Base-by-base conservation (phyloP, 108 stramenopile species). In the Chaetoceros tenuissimus region DNA sequence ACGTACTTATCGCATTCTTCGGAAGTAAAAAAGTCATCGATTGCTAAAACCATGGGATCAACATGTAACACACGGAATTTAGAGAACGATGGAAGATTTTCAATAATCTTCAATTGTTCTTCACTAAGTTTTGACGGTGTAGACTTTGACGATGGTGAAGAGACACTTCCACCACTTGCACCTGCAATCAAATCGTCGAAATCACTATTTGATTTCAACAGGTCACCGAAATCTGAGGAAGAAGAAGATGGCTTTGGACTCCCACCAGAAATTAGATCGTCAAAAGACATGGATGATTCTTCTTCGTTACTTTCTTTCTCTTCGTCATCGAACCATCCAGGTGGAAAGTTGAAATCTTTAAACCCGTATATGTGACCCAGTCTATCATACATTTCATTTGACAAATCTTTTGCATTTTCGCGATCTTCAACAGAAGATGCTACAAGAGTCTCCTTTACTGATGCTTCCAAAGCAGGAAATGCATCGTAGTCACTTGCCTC, bases 291-390 rank as follows among this genome's bases (percentile, higher is more conserved):
- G 5, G 40, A 28, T 16, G 44, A 45, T 25, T 51, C 54, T 13
- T n/a, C 60, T 19, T 47, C 29, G 21, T 52, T 21, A 1, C 54
- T 56, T 13, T 59, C 57, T 29, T 28, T 43, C 0, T 31, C 26
- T 21, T 24, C 53, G 53, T 55, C 55, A 29, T 51, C 22, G 53
- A 47, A 21, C 8, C 21, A 48, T n/a, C 24, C 2, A 27, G 31
- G 29, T 53, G 48, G 75, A 60, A 77, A 84, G 52, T 91, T 91
- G 70, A 91, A 91, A 48, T 75, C 60, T 7, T 53, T 58, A 57
- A 91, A 82, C 43, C 89, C 89, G 67, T 91, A 91, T 50, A 91
- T 91, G 24, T 84, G 79, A 23, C 75, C 79, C 58, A 91, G 51
- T 31, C 89, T 78, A 57, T 91, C 77, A 63, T 87, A 91, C 28